Base-by-base conservation (phyloP, 2,329 filamentous ascomycete genomes). In the Beauveria scarabaeidicola region DNA sequence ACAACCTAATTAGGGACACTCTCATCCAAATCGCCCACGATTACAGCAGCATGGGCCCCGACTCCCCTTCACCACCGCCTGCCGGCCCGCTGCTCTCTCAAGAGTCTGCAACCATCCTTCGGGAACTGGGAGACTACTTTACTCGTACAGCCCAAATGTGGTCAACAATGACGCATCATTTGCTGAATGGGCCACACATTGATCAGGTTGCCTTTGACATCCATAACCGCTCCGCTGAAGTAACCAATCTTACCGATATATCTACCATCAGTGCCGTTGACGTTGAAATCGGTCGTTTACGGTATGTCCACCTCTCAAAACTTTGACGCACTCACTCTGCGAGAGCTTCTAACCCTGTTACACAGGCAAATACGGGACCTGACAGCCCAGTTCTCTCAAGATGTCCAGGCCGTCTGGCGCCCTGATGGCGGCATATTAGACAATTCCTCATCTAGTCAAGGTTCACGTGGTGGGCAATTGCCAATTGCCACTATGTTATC, bases 111-210 rank as follows among this genome's bases (percentile, higher is more conserved):
- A 70, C 69, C 44, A 59, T 74, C 54, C 66, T 73, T 46, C 64
- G 63, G 36, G 70, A 73, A 38, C 67, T 73, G 60, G 72, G 72
- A 36, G 72, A 74, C 25, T 74, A 74, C 60, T 62, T 74, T 25
- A 64, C 66, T 32, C 69, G 68, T 27, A 71, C 69, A n/a, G 70
- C 72, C 23, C 58, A 66, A 41, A 64, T 73, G 59, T 72, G 67
- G 69, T 66, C 68, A n/a, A 63, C 63, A 23, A 62, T 74, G 53
- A 72, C 72, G 38, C 68, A 72, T n/a, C 66, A 63, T 40, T 64
- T 74, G n/a, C 63, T 72, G 4, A 62, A 67, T 46, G 72, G 70
- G 17, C 65, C 68, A 25, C 70, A 73, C 60, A 69, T 74, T 51
- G 64, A 66, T n/a, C 62, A 65, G 40, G 68, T 68, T 27, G 63